Base-by-base conservation (phyloP, 306 rosid species). In the Cucumis hystrix region DNA sequence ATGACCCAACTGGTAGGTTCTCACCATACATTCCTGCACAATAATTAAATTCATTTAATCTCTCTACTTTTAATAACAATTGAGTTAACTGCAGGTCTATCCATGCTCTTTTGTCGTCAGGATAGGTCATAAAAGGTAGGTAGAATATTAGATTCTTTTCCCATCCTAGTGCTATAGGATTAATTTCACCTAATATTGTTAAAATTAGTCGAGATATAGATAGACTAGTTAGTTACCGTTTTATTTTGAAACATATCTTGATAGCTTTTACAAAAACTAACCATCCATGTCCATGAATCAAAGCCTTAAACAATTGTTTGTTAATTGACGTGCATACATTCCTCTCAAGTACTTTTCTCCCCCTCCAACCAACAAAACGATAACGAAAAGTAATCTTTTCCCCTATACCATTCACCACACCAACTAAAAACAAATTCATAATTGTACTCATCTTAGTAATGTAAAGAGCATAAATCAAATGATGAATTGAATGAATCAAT, bases 11-110 rank as follows among this genome's bases (percentile, higher is more conserved):
- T n/a, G n/a, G 86, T 11, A 79, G 83, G 77, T 83, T 84, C 80
- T 82, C 86, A 6, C 20, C 79, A 80, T 85, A 7, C 41, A 87
- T 72, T 88, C 80, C 81, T 82, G 85, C 75, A 84, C 82, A 6
- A 82, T 83, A 33, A 41, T 62, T 14, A 85, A 84, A 52, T 84
- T 80, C 75, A 80, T 83, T 21, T 14, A 6, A 61, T 13, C 6
- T 23, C 65, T 59, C 4, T 59, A 11, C n/a, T 61, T 16, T 61
- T 61, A 61, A 5, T 59, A 59, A 59, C 17, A 59, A 5, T 59
- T 57, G 12, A 4, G 65, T 59, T 23, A 59, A n/a, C 17, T 59
- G 37, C 14, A 45, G 51, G 51, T 45, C 0, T 45, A 45, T 45
- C 14, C 51, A 45, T 45, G 51, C 14, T 9, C 4, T 45, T 10